phyloP scores from a whole-genome alignment of 2,329 filamentous ascomycete species.

The Colletotrichum falcatum region DNA sequence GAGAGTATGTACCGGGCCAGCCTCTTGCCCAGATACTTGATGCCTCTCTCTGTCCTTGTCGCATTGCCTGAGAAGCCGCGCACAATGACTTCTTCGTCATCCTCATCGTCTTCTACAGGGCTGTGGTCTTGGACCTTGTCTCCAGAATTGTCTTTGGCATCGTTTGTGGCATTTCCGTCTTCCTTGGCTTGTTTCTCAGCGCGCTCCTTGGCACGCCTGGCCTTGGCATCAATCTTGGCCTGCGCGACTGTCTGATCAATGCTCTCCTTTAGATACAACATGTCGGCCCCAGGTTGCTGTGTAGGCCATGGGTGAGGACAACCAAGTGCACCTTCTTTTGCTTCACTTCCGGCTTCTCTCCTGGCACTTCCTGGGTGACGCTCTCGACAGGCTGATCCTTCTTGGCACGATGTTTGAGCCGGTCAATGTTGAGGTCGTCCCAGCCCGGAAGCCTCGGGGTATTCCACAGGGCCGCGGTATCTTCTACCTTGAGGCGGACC shows the following conservation, averaged over 20 bases:
- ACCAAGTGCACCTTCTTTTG: conserved; percentile 90
- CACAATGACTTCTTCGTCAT: conserved; percentile 87
- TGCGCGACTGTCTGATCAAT: conserved; percentile 87
- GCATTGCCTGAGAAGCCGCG: conserved; percentile 91
- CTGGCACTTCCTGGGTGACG: conserved; percentile 47
- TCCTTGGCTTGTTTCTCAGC: conserved; percentile 46
- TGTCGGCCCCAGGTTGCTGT: conserved; percentile 95
- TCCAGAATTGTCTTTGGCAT: neutral
- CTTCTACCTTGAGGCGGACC: conserved; percentile 82
- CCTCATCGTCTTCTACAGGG: conserved; percentile 49
- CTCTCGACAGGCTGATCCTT: conserved; percentile 51
- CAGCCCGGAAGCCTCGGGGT: conserved; percentile 83
- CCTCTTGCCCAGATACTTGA: conserved; percentile 96
- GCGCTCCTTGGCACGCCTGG: conserved; percentile 66
- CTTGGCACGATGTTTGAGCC: conserved; percentile 42
- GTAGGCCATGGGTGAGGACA: conserved; percentile 90
- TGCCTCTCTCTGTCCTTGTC: conserved; percentile 90
- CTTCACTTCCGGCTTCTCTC: conserved; percentile 58
- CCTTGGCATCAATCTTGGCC: conserved; percentile 76
- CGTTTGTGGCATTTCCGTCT: conserved; percentile 14
- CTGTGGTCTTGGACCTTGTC: conserved; percentile 23
- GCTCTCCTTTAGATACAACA: conserved; percentile 97
- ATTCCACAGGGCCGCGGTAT: conserved; percentile 92
- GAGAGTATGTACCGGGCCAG: conserved; percentile 90
- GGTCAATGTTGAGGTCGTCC: conserved; percentile 57